Evolutionary conservation across 495 filamentous ascomycete genomes (phyloP), one percentile per base, ranked within the genome.

Genomic region (Neurospora cerealis): DNA sequence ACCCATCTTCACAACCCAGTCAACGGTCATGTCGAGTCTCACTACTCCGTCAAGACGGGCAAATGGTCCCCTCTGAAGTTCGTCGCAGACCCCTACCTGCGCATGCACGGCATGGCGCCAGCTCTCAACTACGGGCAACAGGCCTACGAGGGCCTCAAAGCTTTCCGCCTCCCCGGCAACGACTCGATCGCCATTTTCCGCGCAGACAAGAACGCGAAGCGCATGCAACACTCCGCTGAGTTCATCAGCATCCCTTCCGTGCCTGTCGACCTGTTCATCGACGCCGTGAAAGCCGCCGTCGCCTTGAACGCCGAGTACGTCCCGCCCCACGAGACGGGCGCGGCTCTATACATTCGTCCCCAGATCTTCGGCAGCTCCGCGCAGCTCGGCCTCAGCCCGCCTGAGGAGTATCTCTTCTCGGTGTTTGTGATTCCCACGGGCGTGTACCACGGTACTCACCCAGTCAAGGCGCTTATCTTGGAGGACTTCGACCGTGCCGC

Each of bases 41-140:
- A 89, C 82, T 95, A 91, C 85, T 90, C 86, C 72, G 82, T 88
- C 73, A 86, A 88, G 74, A 90, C 89, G n/a, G 88, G 87, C 24
- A 79, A 90, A 86, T 97, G 94, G 94, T 88, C 90, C 0, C 70
- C 89, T 24, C 93, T 91, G 11, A 75, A 84, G 73, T 95, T 96
- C 84, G 85, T 97, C 73, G 79, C 85, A 21, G 91, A 93, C 76
- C 94, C 94, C 5, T 93, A 86, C 84, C 88, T 97, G 73, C 87
- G 87, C 71, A 88, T 97, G 77, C 95, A 97, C 82, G 94, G 94
- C 74, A 93, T 97, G 91, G 89, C 93, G 0, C 95, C 94, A 0
- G 95, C 87, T 41, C 88, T 97, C 60, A 97, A 97, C 86, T 97
- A 97, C 80, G 94, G 92, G 54, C 92, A 96, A 77, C 94, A 97